phyloP scores from a whole-genome alignment of 306 rosid species.

The Heteromeles arbutifolia region DNA sequence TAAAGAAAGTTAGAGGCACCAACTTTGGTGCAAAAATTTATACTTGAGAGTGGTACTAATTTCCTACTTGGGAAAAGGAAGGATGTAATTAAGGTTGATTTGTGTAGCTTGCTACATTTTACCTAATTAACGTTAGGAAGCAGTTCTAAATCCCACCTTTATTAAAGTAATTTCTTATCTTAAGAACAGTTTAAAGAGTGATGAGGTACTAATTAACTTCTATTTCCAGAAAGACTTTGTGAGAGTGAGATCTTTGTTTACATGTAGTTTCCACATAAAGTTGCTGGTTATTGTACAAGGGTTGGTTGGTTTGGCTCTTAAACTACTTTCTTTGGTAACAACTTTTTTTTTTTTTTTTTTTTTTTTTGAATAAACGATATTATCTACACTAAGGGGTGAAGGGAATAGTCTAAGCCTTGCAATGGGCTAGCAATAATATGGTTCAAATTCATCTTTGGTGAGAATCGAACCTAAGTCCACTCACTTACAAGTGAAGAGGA shows the following conservation, averaged over 20 bases:
- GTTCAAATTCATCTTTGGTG: no score
- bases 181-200: neutral
- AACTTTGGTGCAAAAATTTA: neutral
- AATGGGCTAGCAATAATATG: no score
- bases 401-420: no score
- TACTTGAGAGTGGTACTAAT: neutral
- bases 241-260: neutral
- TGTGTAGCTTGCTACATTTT: neutral
- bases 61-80: neutral
- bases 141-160: neutral
- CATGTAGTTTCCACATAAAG: neutral
- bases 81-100: neutral
- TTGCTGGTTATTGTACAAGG: neutral
- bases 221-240: neutral
- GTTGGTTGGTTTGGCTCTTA: neutral
- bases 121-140: neutral
- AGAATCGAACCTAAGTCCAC: no score
- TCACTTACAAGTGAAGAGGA: no score
- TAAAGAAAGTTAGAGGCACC: neutral
- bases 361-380: no score
- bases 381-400: no score
- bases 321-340: neutral
- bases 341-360: no score
- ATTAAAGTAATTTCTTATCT: neutral
- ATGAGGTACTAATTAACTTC: neutral